Percentiles rank a stretch among this genome's conserved stretches.
phyloP scores from a whole-genome alignment of 2,329 filamentous ascomycete species.

The Thielaviopsis punctulata region DNA sequence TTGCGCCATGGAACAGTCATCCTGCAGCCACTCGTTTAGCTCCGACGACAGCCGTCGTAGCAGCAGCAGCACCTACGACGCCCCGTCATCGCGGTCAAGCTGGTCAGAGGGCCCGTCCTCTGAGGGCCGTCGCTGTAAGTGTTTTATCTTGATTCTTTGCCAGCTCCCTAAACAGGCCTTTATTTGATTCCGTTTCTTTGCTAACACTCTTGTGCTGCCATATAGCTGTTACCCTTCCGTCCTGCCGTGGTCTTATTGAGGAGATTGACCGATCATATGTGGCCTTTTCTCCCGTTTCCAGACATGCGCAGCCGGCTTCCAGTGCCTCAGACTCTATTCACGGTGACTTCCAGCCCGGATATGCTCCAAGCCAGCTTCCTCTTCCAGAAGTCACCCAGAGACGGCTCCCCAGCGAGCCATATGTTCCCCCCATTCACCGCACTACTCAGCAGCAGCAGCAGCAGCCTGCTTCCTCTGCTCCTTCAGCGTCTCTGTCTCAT shows the following conservation, averaged over 20 bases:
- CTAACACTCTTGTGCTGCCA: not conserved
- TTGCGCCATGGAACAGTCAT: constrained; percentile 1
- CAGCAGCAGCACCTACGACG: not conserved
- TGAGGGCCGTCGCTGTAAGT: not conserved
- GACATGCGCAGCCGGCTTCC: not conserved
- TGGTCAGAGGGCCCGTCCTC: not conserved
- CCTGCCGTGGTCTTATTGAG: constrained; percentile 3
- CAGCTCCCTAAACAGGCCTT: not conserved
- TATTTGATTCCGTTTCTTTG: not conserved
- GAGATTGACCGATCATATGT: not conserved
- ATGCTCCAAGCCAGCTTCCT: too few relatives aligned
- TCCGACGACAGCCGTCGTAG: not conserved
- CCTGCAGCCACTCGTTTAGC: not conserved
- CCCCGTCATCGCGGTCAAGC: not conserved
- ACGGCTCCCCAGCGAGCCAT: not conserved
- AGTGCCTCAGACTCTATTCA: not conserved
- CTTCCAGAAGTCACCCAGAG: not conserved
- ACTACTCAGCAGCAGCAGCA: not conserved
- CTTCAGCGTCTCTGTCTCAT: too few relatives aligned
- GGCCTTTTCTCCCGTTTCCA: not conserved
- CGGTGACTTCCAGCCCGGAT: not conserved
- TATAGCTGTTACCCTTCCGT: constrained; percentile 2
- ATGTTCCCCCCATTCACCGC: too few relatives aligned
- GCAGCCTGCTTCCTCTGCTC: too few relatives aligned
- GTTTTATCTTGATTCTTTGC: not conserved